Conservation (phyloP, 345 rosid species). For the Noccaea bulbosa region DNA sequence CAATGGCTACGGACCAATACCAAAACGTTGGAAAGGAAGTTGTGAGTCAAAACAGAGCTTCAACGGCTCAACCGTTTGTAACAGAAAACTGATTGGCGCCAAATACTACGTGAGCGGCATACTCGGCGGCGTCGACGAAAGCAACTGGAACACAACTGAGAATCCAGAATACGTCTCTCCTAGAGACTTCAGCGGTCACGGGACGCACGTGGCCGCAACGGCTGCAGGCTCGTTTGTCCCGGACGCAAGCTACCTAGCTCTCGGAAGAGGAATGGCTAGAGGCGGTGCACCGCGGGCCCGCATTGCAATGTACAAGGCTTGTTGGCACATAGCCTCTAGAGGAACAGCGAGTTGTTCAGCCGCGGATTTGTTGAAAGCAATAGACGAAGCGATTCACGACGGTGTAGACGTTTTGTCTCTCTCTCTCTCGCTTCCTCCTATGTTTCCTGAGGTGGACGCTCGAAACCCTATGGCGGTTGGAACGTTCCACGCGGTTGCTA, state of each 20-base stretch:
- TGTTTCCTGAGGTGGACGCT: constrained; percentile 49
- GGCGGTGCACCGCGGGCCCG: constrained; percentile 63
- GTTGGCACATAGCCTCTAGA: constrained; percentile 49
- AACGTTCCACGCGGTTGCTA: constrained; percentile 59
- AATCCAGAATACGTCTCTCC: constrained; percentile 52
- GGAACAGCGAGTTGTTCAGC: constrained; percentile 47
- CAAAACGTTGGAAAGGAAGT: constrained; percentile 57
- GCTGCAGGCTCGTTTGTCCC: constrained; percentile 55
- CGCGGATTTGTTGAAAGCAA: constrained; percentile 58
- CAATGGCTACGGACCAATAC: constrained; percentile 54
- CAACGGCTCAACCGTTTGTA: constrained; percentile 46
- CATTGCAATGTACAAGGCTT: constrained; percentile 59
- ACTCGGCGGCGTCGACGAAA: constrained; percentile 42
- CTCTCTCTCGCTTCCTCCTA: constrained; percentile 34
- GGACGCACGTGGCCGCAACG: constrained; percentile 63
- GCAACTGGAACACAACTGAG: constrained; percentile 44
- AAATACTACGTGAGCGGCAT: constrained; percentile 49
- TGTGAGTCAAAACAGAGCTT: constrained; percentile 48
- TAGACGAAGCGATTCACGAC: constrained; percentile 60
- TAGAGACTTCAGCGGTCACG: constrained; percentile 63
- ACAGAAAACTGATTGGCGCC: constrained; percentile 61
- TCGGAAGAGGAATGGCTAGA: constrained; percentile 50
- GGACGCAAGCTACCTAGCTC: constrained; percentile 48
- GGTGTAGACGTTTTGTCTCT: constrained; percentile 50
- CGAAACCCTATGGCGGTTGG: constrained; percentile 54